Conservation (phyloP, 768 basidiomycete genomes). For the Pisolithus tinctorius region DNA sequence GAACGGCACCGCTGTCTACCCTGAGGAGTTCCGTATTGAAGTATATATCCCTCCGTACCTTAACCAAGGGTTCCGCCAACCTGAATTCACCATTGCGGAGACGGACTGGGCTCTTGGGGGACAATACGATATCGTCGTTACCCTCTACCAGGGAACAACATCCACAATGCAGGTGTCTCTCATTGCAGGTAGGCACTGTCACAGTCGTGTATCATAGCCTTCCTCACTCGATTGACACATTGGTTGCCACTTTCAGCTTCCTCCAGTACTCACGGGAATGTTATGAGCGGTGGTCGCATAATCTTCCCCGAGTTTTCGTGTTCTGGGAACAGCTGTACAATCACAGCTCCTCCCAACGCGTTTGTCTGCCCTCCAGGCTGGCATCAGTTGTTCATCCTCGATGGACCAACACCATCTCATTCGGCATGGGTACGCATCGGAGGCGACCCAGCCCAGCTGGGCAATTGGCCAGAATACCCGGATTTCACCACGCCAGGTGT, state of each 20-base stretch:
- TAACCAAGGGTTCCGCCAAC: slow-evolving; percentile 53
- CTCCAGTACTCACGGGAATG: slow-evolving; percentile 73
- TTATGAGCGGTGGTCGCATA: slow-evolving; percentile 60
- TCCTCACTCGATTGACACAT: slow-evolving; percentile 2
- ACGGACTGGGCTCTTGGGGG: slow-evolving; percentile 61
- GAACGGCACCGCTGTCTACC: slow-evolving; percentile 38
- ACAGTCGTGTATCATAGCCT: not conserved
- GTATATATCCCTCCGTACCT: slow-evolving; percentile 88
- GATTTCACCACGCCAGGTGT: slow-evolving; percentile 67
- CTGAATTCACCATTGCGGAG: slow-evolving; percentile 47
- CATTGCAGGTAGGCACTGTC: slow-evolving; percentile 45
- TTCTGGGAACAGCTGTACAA: slow-evolving; percentile 63
- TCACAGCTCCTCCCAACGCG: slow-evolving; percentile 70
- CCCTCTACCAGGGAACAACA: slow-evolving; percentile 33
- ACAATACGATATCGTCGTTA: slow-evolving; percentile 45
- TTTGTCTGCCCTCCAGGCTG: slow-evolving; percentile 68
- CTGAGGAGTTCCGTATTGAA: slow-evolving; percentile 73
- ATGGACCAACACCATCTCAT: slow-evolving; percentile 72
- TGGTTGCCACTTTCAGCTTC: slow-evolving; percentile 35
- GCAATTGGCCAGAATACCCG: slow-evolving; percentile 66
- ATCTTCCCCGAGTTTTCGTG: slow-evolving; percentile 71
- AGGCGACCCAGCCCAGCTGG: slow-evolving; percentile 62
- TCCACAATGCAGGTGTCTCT: slow-evolving; percentile 54
- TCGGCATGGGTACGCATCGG: slow-evolving; percentile 75
- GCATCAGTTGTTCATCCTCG: slow-evolving; percentile 70